Evolutionary conservation across 2,329 filamentous ascomycete genomes (phyloP), one percentile per base, ranked within the genome.

Genomic region (Colletotrichum liaoningense): DNA sequence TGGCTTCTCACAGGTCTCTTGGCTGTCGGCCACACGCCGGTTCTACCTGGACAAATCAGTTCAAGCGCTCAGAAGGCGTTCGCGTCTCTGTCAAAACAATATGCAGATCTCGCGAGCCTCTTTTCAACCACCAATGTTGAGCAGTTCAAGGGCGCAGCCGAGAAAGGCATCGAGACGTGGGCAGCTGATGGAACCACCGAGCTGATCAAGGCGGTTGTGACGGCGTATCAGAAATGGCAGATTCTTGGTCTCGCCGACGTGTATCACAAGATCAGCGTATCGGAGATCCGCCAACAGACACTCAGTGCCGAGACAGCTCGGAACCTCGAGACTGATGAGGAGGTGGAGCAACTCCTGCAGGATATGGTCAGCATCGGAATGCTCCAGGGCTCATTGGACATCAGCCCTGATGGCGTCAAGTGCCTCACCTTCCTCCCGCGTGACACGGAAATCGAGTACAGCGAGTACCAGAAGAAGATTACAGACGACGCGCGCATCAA

Each of bases 1-100:
- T 98, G 95, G 93, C 80, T 97, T 9, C 84, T 99, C 19, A 88
- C 95, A 11, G 91, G 91, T 66, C 87, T 98, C 67, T 85, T 99
- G 22, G 86, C 90, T 7, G 85, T 91, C 66, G 95, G 95, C 76
- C 89, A 86, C 77, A 85, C 86, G 5, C 84, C 85, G 2, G 77
- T 82, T 0, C 79, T 90, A 11, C 93, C 94, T 1, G 85, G 87
- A 52, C 88, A 89, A 59, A 88, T 89, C 8, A 86, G 88, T 63
- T 73, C 81, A 2, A 81, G 83, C 24, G 88, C 90, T 1, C 84
- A 88, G 74, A 92, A 90, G 78, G 80, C 84, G 5, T 92, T 92
- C 77, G 87, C 86, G 72, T 83, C 85, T 3, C 80, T 93, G 5
- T 89, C 90, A 33, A 93, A 90, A 79, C 88, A 92, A 2, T 98